Evolutionary conservation across 2,329 filamentous ascomycete species (phyloP), one percentile per base, ranked within the genome.

Genomic region (Monascus ruber): DNA sequence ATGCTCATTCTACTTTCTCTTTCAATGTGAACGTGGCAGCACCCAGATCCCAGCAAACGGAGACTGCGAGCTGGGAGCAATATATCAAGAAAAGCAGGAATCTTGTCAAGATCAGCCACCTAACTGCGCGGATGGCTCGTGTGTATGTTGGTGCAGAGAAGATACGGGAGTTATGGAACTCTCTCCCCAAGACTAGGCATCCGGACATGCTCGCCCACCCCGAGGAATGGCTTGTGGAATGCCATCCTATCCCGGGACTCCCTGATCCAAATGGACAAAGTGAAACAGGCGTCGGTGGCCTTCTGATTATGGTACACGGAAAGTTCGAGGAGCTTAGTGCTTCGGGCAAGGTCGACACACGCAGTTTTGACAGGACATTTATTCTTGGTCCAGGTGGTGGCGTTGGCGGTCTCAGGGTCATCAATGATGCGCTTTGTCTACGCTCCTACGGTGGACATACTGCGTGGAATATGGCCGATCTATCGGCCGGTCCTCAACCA

Each of bases 11-110:
- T 37, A 74, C 74, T 7, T 91, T 91, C 59, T 88, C 85, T 0
- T 61, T 88, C 24, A 77, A 79, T 1, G 73, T 89, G 50, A 86
- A 87, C 53, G 78, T 76, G 52, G 50, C 70, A 56, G 55, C 77
- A 54, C 64, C 77, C 48, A 62, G 76, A 59, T 47, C 58, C 55
- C 41, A 63, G 26, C 68, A 78, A 38, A 70, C 77, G 10, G 58
- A 59, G 24, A 50, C 55, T n/a, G 52, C 59, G 6, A 49, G 50
- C 36, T 93, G 85, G 85, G 74, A 77, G 29, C 60, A 75, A 1
- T 94, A 93, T 55, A 77, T 88, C 50, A 83, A 79, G 47, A 74
- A 77, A 45, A 91, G 85, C 35, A 76, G 87, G 26, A 94, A 94
- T 53, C 70, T 94, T 10, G 72, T 74, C 47, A 83, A 76, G 52